A percentile compares a stretch with the other conserved stretches of the same genome.
Conservation (phyloP, 1,284 basidiomycete genomes). For the Entoloma clypeatum region DNA sequence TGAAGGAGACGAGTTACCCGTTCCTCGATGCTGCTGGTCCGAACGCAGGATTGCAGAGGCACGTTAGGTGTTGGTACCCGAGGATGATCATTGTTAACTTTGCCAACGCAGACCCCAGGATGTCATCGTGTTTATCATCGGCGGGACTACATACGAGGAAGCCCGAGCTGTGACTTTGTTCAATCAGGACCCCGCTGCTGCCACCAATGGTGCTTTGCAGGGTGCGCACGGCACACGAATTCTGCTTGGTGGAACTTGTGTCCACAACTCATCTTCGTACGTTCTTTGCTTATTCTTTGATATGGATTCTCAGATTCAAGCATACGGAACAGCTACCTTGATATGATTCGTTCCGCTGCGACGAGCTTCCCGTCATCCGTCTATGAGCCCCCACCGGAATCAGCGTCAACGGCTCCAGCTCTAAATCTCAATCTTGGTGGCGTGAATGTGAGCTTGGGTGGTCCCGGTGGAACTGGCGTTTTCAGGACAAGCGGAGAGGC, state of each 20-base stretch:
- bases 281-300: slow-evolving; percentile 20
- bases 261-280: slow-evolving; percentile 90
- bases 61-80: slow-evolving; percentile 14
- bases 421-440: slow-evolving; percentile 88
- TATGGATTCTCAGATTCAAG: slow-evolving; percentile 14
- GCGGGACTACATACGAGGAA: slow-evolving; percentile 93
- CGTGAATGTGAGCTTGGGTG: slow-evolving; percentile 89
- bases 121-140: slow-evolving; percentile 92
- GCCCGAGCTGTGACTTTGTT: slow-evolving; percentile 78
- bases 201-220: slow-evolving; percentile 45
- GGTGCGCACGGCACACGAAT: slow-evolving; percentile 64
- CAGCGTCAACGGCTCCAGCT: slow-evolving; percentile 62
- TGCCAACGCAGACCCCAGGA: slow-evolving; percentile 75
- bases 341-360: slow-evolving; percentile 68
- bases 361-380: slow-evolving; percentile 59
- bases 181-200: slow-evolving; percentile 69
- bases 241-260: slow-evolving; percentile 86
- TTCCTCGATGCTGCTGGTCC: slow-evolving; percentile 73
- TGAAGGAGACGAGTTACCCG: slow-evolving; percentile 89
- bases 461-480: slow-evolving; percentile 74
- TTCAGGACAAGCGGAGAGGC: slow-evolving; percentile 75
- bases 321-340: slow-evolving; percentile 54
- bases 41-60: slow-evolving; percentile 70
- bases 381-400: slow-evolving; percentile 68
- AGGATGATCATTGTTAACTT: slow-evolving; percentile 2